Conservation (phyloP, 495 filamentous ascomycete genomes). For the Polyplosphaeria fusca region DNA sequence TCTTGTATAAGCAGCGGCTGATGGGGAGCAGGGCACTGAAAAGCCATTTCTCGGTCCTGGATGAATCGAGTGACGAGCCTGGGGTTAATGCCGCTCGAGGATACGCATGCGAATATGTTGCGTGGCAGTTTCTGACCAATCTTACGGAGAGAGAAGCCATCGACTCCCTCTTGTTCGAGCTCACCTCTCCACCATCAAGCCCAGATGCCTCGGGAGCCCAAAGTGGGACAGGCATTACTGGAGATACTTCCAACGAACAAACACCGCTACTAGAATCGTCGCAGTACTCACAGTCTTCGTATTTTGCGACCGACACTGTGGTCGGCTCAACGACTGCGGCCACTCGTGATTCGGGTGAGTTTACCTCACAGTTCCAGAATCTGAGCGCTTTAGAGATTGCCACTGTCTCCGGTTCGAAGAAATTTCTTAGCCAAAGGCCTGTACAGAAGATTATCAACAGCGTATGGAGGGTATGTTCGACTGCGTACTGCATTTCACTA, state of each 20-base stretch:
- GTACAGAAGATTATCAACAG: constrained; percentile 85
- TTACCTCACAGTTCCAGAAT: constrained; percentile 65
- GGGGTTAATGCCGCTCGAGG: constrained; percentile 73
- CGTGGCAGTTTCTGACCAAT: constrained; percentile 80
- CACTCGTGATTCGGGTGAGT: constrained; percentile 50
- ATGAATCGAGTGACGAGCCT: constrained; percentile 55
- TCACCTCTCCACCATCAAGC: constrained; percentile 45
- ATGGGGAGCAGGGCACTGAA: constrained; percentile 62
- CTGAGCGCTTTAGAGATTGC: constrained; percentile 90
- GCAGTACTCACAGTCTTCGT: constrained; percentile 33
- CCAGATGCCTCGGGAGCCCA: constrained; percentile 5
- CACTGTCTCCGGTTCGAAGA: constrained; percentile 81
- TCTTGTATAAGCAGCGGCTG: neutral
- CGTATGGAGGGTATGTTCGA: constrained; percentile 79
- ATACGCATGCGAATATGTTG: constrained; percentile 84
- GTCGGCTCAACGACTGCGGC: constrained; percentile 28
- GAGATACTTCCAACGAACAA: neutral
- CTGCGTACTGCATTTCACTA: neutral
- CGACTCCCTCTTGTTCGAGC: constrained; percentile 78
- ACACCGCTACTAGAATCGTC: constrained; percentile 20
- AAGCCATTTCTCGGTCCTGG: constrained; percentile 55
- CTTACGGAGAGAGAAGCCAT: constrained; percentile 77
- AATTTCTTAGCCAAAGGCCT: constrained; percentile 78
- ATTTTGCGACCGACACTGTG: constrained; percentile 33
- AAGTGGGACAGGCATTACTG: neutral